A percentile compares a stretch with the other conserved stretches of the same genome.
These are phyloP conservation scores for Penicillium sp. DNA, from an alignment of 2,329 filamentous ascomycete genomes.

Conservation along the genomic window DNA sequence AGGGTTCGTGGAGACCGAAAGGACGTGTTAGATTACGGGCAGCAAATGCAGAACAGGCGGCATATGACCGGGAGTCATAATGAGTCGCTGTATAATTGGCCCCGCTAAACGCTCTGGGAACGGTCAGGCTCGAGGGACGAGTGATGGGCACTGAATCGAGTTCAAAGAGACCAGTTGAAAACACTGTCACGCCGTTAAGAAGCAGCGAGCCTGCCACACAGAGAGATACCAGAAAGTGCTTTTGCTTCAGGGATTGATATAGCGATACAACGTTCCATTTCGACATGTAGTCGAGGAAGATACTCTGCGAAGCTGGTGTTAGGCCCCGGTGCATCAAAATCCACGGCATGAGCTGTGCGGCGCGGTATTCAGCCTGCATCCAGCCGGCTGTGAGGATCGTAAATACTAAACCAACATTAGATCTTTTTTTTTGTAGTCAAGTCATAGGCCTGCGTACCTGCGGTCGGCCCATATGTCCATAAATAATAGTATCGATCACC, in stretches of 20 bases:
- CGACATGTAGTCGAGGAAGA: conserved; percentile 15
- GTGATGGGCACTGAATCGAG: not conserved
- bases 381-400: conserved; percentile 8
- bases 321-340: conserved; percentile 7
- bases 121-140: not conserved
- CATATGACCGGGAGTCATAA: not conserved
- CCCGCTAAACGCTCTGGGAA: not conserved
- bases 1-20: not conserved
- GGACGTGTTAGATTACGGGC: not conserved
- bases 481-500: conserved; percentile 5
- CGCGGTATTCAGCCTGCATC: conserved; percentile 15
- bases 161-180: conserved; percentile 10
- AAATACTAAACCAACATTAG: conserved; percentile 5
- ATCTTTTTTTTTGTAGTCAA: not conserved
- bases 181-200: conserved; percentile 2
- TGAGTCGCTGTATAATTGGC: not conserved
- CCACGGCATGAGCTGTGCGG: conserved; percentile 15
- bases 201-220: conserved; percentile 1
- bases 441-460: not conserved
- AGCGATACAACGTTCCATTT: conserved; percentile 10
- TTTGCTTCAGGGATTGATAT: conserved; percentile 9
- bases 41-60: not conserved
- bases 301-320: conserved; percentile 9
- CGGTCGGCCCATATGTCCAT: conserved; percentile 15
- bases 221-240: conserved; percentile 14